phyloP scores from a whole-genome alignment of 2,329 filamentous ascomycete genomes.

The Sarocladium brachiariae region DNA sequence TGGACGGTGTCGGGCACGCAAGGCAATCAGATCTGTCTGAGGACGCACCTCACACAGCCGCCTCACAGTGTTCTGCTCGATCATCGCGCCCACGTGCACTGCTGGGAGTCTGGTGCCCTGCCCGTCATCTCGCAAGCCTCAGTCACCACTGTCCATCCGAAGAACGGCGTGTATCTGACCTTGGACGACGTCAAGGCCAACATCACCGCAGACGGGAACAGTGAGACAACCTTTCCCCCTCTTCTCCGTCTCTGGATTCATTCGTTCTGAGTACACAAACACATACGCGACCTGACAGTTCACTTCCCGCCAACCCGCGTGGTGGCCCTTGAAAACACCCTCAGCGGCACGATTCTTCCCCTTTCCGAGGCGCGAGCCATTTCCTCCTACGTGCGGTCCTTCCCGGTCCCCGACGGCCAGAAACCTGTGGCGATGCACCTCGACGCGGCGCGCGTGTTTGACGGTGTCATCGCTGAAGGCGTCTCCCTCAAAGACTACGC shows the following conservation, averaged over 20 bases:
- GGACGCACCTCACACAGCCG: constrained; percentile 21
- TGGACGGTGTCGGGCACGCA: constrained; percentile 21
- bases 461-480: constrained; percentile 62
- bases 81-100: constrained; percentile 64
- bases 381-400: constrained; percentile 53
- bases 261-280: constrained; percentile 35
- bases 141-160: constrained; percentile 56
- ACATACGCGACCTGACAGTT: constrained; percentile 57
- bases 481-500: constrained; percentile 59
- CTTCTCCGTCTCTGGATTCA: background rate
- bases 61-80: constrained; percentile 38
- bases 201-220: constrained; percentile 20
- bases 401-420: constrained; percentile 19
- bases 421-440: constrained; percentile 61
- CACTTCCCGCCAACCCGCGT: constrained; percentile 71
- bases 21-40: constrained; percentile 22
- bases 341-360: constrained; percentile 69
- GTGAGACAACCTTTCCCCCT: constrained; percentile 11
- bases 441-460: constrained; percentile 71
- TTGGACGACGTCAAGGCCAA: constrained; percentile 59
- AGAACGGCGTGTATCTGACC: constrained; percentile 64
- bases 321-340: constrained; percentile 74
- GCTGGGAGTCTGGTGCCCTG: constrained; percentile 56
- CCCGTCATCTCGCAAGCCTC: constrained; percentile 63
- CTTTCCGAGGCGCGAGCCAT: constrained; percentile 62